Evolutionary conservation across 2,329 filamentous ascomycete species (phyloP).

Genomic region (Aspergillus novofumigatus): DNA sequence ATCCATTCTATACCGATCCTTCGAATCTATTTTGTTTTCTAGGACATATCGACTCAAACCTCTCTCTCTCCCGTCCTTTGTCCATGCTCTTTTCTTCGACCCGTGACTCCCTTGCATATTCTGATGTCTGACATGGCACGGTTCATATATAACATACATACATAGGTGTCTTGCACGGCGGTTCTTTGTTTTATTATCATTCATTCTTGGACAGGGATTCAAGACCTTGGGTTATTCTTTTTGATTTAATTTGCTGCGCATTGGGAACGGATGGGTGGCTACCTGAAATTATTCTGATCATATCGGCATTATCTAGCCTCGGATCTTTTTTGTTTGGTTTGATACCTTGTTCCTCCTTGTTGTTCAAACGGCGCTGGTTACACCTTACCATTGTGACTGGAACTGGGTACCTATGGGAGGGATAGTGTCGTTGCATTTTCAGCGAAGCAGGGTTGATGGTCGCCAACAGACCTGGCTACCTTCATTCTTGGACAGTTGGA

Average conservation of each 20-base stretch:
- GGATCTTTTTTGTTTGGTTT: neutral
- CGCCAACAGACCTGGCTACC: neutral
- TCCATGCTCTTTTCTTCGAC: neutral
- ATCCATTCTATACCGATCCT: neutral
- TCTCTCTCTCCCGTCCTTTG: slow-evolving; percentile 4
- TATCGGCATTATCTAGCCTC: slow-evolving; percentile 1
- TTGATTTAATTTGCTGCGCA: neutral
- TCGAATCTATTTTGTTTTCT: neutral
- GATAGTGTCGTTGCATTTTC: slow-evolving; percentile 20
- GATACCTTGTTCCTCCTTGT: slow-evolving; percentile 1
- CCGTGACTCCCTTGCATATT: neutral
- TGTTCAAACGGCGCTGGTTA: slow-evolving; percentile 8
- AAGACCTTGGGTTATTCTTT: neutral
- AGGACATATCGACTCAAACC: neutral
- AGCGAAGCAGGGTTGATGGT: slow-evolving; percentile 11
- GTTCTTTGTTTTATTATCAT: slow-evolving; percentile 1
- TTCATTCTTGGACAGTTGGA: neutral
- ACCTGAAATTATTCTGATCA: neutral
- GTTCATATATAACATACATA: neutral
- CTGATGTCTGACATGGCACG: neutral
- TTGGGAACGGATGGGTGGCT: neutral
- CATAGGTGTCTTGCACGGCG: slow-evolving; percentile 4
- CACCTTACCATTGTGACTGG: slow-evolving; percentile 2
- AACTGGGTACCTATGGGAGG: slow-evolving; percentile 12
- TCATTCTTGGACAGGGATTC: neutral